phyloP scores from a whole-genome alignment of 805 yeast species.

The Starmerella geochares region DNA sequence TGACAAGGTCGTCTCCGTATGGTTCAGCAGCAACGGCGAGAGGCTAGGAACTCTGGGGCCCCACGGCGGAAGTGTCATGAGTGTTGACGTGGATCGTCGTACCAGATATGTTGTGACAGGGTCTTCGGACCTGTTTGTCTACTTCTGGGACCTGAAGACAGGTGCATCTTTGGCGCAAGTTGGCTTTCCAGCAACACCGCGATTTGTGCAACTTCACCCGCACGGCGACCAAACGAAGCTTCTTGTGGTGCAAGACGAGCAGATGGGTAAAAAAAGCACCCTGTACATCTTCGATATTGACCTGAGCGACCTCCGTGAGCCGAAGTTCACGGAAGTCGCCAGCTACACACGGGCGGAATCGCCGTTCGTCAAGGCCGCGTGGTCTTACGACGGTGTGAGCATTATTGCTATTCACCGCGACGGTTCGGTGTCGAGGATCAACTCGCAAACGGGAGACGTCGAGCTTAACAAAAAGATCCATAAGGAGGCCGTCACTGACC shows the following conservation, averaged over 20 bases:
- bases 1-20: conserved; percentile 73
- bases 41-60: conserved; percentile 85
- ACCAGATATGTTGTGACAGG: conserved; percentile 74
- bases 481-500: conserved; percentile 65
- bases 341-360: conserved; percentile 13
- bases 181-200: conserved; percentile 73
- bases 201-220: conserved; percentile 78
- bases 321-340: conserved; percentile 45
- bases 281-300: conserved; percentile 57
- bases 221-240: conserved; percentile 47
- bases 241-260: conserved; percentile 76
- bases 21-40: conserved; percentile 95
- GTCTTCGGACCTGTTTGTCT: conserved; percentile 76
- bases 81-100: conserved; percentile 70
- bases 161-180: conserved; percentile 53
- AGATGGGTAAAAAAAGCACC: conserved; percentile 79
- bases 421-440: conserved; percentile 73
- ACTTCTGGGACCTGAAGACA: conserved; percentile 70
- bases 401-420: conserved; percentile 82
- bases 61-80: conserved; percentile 91
- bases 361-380: conserved; percentile 62
- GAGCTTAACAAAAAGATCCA: conserved; percentile 54
- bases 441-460: conserved; percentile 63
- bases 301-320: conserved; percentile 36
- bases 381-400: conserved; percentile 65